Evolutionary conservation across 306 rosid genomes (phyloP).

Genomic region (Alnus glutinosa): DNA sequence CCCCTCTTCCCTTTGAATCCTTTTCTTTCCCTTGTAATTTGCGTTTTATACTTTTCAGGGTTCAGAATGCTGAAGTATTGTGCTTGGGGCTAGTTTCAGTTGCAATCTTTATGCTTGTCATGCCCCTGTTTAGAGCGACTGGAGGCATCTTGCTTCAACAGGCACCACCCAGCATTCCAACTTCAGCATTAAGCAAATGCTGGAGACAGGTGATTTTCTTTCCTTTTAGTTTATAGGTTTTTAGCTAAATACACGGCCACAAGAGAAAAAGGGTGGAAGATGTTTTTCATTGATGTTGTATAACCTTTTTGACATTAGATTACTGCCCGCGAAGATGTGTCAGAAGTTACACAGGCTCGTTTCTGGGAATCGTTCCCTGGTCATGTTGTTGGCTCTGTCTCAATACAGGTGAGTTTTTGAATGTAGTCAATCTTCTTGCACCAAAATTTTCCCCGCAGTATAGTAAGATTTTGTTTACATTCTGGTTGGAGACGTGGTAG

Average conservation of each 20-base stretch:
- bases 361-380: constrained; percentile 99
- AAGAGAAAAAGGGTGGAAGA: not conserved
- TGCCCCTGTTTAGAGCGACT: constrained; percentile 89
- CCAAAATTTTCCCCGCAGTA: not conserved
- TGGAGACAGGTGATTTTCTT: constrained; percentile 77
- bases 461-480: not conserved
- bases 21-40: constrained; percentile 27
- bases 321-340: constrained; percentile 68
- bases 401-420: constrained; percentile 55
- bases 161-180: constrained; percentile 91
- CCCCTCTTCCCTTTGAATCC: not conserved
- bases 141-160: constrained; percentile 94
- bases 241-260: not conserved
- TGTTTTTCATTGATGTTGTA: not conserved
- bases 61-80: constrained; percentile 96
- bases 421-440: not conserved
- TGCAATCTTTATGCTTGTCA: constrained; percentile 81
- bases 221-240: constrained; percentile 11
- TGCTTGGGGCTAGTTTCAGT: constrained; percentile 91
- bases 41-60: constrained; percentile 50
- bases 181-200: constrained; percentile 89
- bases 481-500: not conserved
- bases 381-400: constrained; percentile 76
- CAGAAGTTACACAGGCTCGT: constrained; percentile 75
- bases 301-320: constrained; percentile 39